These are phyloP conservation scores for Passiflora organensis DNA, from an alignment of 345 rosid genomes.

Conservation along the genomic window DNA sequence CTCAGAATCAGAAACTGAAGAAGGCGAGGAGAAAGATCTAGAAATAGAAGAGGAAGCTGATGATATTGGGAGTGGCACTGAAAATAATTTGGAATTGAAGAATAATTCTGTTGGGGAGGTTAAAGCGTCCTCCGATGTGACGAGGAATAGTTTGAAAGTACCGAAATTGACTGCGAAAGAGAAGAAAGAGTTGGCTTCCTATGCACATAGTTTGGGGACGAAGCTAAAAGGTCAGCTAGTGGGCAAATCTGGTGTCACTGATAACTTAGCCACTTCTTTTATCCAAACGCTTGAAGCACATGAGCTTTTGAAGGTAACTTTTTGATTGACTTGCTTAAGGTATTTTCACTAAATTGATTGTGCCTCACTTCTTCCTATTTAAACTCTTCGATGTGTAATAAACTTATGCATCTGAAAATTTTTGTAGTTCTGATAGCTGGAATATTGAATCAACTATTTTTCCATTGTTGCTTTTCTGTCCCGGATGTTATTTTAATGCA, in stretches of 20 bases:
- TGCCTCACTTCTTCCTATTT: neutral
- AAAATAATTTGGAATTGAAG: slow-evolving; percentile 1
- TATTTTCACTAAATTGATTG: neutral
- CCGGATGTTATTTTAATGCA: too few species aligned
- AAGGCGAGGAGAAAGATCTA: neutral
- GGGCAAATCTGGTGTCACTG: too few species aligned
- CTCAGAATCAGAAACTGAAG: neutral
- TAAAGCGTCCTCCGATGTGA: neutral
- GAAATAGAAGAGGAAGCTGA: slow-evolving; percentile 3
- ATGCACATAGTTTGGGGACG: slow-evolving; percentile 15
- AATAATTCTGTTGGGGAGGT: neutral
- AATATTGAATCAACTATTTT: neutral
- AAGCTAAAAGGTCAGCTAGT: slow-evolving; percentile 28
- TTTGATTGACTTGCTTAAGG: neutral
- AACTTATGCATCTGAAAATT: neutral
- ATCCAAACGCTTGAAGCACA: slow-evolving; percentile 72
- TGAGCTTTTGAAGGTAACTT: slow-evolving; percentile 69
- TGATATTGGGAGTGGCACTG: slow-evolving; percentile 1
- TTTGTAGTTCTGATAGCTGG: neutral
- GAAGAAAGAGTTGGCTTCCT: slow-evolving; percentile 65
- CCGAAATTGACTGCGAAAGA: slow-evolving; percentile 60
- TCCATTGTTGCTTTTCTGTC: neutral
- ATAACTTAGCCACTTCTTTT: too few species aligned
- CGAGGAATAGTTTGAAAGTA: slow-evolving; percentile 1
- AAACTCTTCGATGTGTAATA: neutral